Evolutionary conservation across 148 eudicot species (phyloP).

Genomic region (Rhododendron williamsianum): DNA sequence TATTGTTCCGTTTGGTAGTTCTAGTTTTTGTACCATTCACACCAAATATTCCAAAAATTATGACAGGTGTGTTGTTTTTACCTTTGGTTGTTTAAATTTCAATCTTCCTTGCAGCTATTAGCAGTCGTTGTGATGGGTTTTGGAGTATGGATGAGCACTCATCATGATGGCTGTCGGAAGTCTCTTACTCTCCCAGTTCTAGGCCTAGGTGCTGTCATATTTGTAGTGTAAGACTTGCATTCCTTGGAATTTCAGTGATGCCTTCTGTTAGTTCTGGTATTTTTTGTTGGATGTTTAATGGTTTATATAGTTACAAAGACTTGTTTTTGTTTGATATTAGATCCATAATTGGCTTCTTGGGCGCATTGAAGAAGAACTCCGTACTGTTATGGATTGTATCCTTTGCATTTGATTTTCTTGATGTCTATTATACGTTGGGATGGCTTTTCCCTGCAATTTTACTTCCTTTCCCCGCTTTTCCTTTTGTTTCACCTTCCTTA

Average conservation of each 20-base stretch:
- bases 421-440: background rate
- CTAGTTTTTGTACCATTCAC: background rate
- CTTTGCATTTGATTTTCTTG: conserved; percentile 17
- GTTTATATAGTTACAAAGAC: background rate
- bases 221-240: conserved; percentile 60
- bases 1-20: background rate
- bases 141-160: conserved; percentile 89
- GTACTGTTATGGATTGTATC: conserved; percentile 91
- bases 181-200: conserved; percentile 92
- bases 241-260: background rate
- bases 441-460: background rate
- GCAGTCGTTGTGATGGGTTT: conserved; percentile 73
- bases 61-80: background rate
- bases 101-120: conserved; percentile 49
- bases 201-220: conserved; percentile 77
- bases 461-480: background rate
- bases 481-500: conserved; percentile 20
- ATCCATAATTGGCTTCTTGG: conserved; percentile 84
- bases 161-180: conserved; percentile 79
- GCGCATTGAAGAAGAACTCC: conserved; percentile 84
- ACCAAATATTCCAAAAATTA: background rate
- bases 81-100: background rate
- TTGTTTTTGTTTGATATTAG: conserved; percentile 33
- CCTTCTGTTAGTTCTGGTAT: background rate
- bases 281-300: background rate